Conservation (phyloP, 768 basidiomycete species). For the Hericium erinaceus region DNA sequence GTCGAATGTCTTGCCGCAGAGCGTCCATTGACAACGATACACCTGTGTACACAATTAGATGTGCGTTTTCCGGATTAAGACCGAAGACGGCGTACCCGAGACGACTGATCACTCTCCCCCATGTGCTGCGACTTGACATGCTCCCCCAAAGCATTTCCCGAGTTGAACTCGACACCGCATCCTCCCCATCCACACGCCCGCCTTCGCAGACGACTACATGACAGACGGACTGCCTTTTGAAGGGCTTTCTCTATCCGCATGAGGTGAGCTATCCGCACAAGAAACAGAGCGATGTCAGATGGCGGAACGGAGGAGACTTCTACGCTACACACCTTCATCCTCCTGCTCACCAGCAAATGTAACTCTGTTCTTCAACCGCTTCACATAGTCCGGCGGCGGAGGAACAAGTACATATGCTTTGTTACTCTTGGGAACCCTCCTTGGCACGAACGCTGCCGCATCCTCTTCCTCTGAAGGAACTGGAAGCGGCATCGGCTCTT, state of each 20-base stretch:
- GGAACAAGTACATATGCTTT: conserved; percentile 1
- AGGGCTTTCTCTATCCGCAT: background rate
- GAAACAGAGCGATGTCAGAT: background rate
- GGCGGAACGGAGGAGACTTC: background rate
- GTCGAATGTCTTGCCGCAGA: background rate
- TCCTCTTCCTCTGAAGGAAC: background rate
- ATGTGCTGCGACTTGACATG: background rate
- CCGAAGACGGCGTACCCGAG: background rate
- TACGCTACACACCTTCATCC: background rate
- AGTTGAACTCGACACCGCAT: background rate
- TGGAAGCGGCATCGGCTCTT: background rate
- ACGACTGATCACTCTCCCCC: background rate
- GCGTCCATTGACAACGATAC: background rate
- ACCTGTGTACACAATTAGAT: background rate
- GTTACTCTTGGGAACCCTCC: background rate
- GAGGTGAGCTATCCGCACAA: no score
- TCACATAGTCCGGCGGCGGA: background rate
- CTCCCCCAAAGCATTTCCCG: background rate
- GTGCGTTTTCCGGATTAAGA: background rate
- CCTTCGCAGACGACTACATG: background rate
- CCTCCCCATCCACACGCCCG: background rate
- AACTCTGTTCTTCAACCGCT: background rate
- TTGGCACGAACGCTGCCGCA: background rate
- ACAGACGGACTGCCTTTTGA: background rate
- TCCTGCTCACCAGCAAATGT: background rate